A percentile compares a stretch with the other conserved stretches of the same genome.
Conservation (phyloP, 257 asterid genomes). For the Ilex asprella region DNA sequence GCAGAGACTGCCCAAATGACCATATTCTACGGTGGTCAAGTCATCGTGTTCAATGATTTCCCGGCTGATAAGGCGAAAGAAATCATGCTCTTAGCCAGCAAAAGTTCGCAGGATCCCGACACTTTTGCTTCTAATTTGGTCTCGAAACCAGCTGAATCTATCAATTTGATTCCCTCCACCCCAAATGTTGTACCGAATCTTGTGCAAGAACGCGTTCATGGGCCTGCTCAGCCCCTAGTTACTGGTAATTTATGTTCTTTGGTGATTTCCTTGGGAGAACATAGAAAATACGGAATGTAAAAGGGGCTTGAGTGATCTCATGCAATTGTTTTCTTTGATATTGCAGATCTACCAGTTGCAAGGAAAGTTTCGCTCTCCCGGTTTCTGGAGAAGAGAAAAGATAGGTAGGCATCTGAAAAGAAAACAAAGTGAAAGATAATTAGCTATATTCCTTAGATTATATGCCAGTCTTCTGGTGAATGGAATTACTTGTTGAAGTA, state of each 20-base stretch:
- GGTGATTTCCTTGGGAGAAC: background rate
- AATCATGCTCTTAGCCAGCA: slow-evolving; percentile 33
- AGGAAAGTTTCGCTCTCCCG: slow-evolving; percentile 56
- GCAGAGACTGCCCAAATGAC: slow-evolving; percentile 25
- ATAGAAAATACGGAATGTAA: too few species aligned
- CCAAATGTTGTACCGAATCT: slow-evolving; percentile 16
- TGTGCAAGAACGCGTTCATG: background rate
- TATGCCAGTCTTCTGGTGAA: too few species aligned
- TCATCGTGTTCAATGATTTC: slow-evolving; percentile 23
- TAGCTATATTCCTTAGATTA: background rate
- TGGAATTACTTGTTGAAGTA: background rate
- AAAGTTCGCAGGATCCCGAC: slow-evolving; percentile 15
- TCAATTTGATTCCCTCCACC: background rate
- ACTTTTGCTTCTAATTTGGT: slow-evolving; percentile 11
- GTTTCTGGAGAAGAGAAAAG: slow-evolving; percentile 62
- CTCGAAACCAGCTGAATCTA: slow-evolving; percentile 35
- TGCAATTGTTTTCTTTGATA: background rate
- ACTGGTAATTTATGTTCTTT: slow-evolving; percentile 20
- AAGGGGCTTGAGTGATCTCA: background rate
- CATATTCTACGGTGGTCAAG: slow-evolving; percentile 28
- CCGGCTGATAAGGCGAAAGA: slow-evolving; percentile 32
- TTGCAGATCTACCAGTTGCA: slow-evolving; percentile 56
- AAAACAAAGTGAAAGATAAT: too few species aligned
- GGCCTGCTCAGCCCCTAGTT: slow-evolving; percentile 21
- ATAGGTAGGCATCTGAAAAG: slow-evolving; percentile 21